These are phyloP conservation scores for Oryza coarctata DNA, from an alignment of 176 grass and related monocot genomes.

Conservation along the genomic window DNA sequence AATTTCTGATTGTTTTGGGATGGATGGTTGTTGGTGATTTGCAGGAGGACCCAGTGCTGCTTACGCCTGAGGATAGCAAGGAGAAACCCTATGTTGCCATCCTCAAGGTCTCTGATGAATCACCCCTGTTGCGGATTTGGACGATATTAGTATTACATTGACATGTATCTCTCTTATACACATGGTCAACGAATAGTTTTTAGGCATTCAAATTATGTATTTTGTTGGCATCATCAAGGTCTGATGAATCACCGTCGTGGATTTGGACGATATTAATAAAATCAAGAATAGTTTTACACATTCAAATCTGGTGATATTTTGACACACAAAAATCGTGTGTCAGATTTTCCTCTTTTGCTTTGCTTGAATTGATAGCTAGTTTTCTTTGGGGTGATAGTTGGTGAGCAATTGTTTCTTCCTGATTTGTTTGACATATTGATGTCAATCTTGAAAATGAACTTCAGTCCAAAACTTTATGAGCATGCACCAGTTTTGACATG, in stretches of 20 bases:
- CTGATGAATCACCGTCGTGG: neutral
- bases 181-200: neutral
- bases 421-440: conserved; percentile 6
- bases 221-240: conserved; percentile 70
- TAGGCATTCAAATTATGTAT: neutral
- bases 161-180: neutral
- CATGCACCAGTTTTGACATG: neutral
- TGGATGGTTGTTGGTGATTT: conserved; percentile 10
- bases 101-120: conserved; percentile 64
- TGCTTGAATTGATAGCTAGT: conserved; percentile 1
- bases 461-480: neutral
- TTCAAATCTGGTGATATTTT: neutral
- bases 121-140: neutral
- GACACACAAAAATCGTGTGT: neutral
- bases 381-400: neutral
- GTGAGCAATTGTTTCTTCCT: neutral
- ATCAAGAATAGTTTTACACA: neutral
- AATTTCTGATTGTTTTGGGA: neutral
- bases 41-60: conserved; percentile 93
- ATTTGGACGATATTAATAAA: neutral
- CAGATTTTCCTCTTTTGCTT: neutral
- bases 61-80: conserved; percentile 64
- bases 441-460: conserved; percentile 4
- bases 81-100: conserved; percentile 97
- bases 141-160: neutral